Conservation (phyloP, 345 rosid species). For the Dipteronia dyeriana region DNA sequence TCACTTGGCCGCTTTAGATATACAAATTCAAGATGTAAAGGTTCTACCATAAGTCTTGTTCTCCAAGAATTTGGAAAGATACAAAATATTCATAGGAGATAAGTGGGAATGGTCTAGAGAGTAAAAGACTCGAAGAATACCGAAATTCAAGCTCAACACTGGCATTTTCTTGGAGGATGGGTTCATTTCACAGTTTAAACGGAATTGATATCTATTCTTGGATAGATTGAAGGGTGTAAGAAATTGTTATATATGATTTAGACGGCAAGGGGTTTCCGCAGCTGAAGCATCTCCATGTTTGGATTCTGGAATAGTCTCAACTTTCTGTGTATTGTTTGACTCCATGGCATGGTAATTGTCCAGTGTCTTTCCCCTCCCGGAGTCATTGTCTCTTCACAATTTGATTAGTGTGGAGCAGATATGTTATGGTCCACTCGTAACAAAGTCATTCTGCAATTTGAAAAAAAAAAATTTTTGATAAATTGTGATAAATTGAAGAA, state of each 20-base stretch:
- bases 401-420: slow-evolving; percentile 10
- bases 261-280: slow-evolving; percentile 6
- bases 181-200: not conserved
- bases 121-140: not conserved
- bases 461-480: slow-evolving; percentile 5
- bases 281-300: slow-evolving; percentile 13
- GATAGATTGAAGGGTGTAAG: not conserved
- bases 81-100: not conserved
- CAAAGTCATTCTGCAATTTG: slow-evolving; percentile 15
- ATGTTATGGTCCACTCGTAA: not conserved
- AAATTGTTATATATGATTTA: not conserved
- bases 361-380: not conserved
- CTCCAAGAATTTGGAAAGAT: not conserved
- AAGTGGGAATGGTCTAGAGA: not conserved
- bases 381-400: slow-evolving; percentile 5
- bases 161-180: not conserved
- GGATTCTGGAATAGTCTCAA: not conserved
- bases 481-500: slow-evolving; percentile 21
- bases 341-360: not conserved
- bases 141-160: slow-evolving; percentile 2
- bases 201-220: slow-evolving; percentile 1
- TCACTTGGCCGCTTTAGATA: slow-evolving; percentile 8
- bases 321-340: not conserved
- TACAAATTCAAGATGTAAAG: slow-evolving; percentile 11
- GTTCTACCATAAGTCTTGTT: not conserved